Evolutionary conservation across 2,329 filamentous ascomycete genomes (phyloP).

Genomic region (Metarhizium sp.): DNA sequence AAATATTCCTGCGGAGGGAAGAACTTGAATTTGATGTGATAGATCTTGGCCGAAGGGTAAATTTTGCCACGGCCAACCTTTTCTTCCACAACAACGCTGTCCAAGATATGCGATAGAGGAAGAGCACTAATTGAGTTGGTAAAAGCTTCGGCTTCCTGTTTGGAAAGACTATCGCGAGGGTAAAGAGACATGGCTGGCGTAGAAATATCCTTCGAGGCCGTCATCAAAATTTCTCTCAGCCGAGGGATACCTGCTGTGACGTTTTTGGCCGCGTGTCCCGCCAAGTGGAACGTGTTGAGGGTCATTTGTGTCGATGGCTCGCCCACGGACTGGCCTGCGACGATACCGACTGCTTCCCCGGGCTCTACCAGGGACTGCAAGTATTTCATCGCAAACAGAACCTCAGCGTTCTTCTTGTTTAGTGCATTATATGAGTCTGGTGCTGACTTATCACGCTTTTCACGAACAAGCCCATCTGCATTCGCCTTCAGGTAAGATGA

Average conservation of each 20-base stretch:
- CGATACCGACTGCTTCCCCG: conserved; percentile 92
- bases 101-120: conserved; percentile 73
- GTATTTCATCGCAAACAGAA: conserved; percentile 85
- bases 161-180: conserved; percentile 61
- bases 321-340: conserved; percentile 92
- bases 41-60: conserved; percentile 69
- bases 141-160: conserved; percentile 64
- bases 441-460: conserved; percentile 27
- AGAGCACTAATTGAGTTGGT: conserved; percentile 87
- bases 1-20: conserved; percentile 80
- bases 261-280: conserved; percentile 96
- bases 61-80: conserved; percentile 62
- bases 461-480: conserved; percentile 45
- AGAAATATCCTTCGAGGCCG: conserved; percentile 77
- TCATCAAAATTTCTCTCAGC: conserved; percentile 97
- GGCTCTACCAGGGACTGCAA: conserved; percentile 86
- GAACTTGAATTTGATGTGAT: conserved; percentile 71
- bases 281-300: conserved; percentile 98
- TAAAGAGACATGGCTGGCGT: conserved; percentile 86
- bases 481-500: conserved; percentile 74
- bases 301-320: conserved; percentile 99
- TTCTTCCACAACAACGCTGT: conserved; percentile 74
- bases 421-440: conserved; percentile 27
- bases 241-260: conserved; percentile 97
- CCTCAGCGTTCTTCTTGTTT: conserved; percentile 67